These are phyloP conservation scores for Cajanus cajan DNA, from an alignment of 306 rosid species.

Conservation along the genomic window DNA sequence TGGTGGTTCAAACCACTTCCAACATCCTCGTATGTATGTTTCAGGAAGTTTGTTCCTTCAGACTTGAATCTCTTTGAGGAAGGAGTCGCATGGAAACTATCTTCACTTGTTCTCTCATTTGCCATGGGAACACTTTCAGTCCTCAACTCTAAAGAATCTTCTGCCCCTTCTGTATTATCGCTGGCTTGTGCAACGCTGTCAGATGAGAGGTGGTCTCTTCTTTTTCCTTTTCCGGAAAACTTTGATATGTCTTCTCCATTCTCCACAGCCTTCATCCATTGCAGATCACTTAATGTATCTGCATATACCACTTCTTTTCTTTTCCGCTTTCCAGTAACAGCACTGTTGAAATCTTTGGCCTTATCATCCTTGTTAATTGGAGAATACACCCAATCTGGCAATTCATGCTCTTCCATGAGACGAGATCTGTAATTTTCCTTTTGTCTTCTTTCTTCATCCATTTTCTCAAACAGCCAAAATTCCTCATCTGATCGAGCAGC, in stretches of 20 bases:
- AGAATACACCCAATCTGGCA: conserved; percentile 96
- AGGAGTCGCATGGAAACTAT: conserved; percentile 44
- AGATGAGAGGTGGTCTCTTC: conserved; percentile 48
- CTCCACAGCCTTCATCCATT: conserved; percentile 97
- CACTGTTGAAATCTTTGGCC: conserved; percentile 41
- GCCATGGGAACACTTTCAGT: conserved; percentile 39
- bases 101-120: conserved; percentile 67
- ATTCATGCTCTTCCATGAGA: conserved; percentile 95
- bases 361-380: conserved; percentile 56
- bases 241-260: conserved; percentile 70
- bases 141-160: conserved; percentile 48
- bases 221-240: conserved; percentile 55
- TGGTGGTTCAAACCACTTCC: conserved; percentile 57
- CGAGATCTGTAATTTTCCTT: conserved; percentile 94
- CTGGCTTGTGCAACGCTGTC: conserved; percentile 49
- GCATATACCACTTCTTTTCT: conserved; percentile 89
- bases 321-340: conserved; percentile 70
- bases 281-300: conserved; percentile 81
- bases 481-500: conserved; percentile 97
- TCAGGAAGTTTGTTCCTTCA: conserved; percentile 50
- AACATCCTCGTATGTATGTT: conserved; percentile 45
- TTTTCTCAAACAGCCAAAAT: conserved; percentile 93
- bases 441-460: conserved; percentile 96
- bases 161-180: conserved; percentile 34
- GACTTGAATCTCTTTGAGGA: conserved; percentile 59